Conservation (phyloP, 495 filamentous ascomycete species). For the Neurospora cerealis region DNA sequence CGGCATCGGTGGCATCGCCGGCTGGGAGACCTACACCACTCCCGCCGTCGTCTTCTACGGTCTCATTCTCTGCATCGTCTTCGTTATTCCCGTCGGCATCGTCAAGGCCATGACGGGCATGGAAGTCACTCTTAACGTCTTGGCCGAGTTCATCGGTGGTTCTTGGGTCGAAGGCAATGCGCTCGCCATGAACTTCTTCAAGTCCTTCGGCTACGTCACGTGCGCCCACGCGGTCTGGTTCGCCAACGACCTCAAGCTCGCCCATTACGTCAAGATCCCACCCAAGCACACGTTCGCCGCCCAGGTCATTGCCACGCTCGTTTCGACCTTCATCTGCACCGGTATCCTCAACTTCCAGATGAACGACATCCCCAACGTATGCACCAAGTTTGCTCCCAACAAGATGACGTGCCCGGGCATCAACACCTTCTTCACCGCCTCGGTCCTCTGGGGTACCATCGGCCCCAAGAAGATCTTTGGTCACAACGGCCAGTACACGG, state of each 20-base stretch:
- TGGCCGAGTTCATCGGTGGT: slow-evolving; percentile 33
- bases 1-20: slow-evolving; percentile 23
- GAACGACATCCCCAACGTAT: slow-evolving; percentile 25
- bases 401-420: slow-evolving; percentile 28
- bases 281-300: slow-evolving; percentile 29
- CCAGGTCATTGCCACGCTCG: slow-evolving; percentile 25
- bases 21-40: slow-evolving; percentile 27
- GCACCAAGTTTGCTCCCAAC: slow-evolving; percentile 25
- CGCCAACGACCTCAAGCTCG: slow-evolving; percentile 31
- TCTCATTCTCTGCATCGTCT: slow-evolving; percentile 25
- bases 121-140: slow-evolving; percentile 26
- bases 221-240: slow-evolving; percentile 24
- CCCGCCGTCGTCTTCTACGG: slow-evolving; percentile 30
- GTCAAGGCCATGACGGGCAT: slow-evolving; percentile 31
- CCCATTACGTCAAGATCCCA: slow-evolving; percentile 33
- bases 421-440: slow-evolving; percentile 31
- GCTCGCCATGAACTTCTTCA: slow-evolving; percentile 34
- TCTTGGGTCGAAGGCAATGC: slow-evolving; percentile 23
- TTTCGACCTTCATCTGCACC: slow-evolving; percentile 24
- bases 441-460: slow-evolving; percentile 32
- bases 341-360: slow-evolving; percentile 32
- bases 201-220: slow-evolving; percentile 29
- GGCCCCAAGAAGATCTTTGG: slow-evolving; percentile 31
- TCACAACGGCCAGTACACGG: slow-evolving; percentile 25
- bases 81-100: slow-evolving; percentile 29